Evolutionary conservation across 495 filamentous ascomycete species (phyloP).

Genomic region (Talaromyces adpressus): DNA sequence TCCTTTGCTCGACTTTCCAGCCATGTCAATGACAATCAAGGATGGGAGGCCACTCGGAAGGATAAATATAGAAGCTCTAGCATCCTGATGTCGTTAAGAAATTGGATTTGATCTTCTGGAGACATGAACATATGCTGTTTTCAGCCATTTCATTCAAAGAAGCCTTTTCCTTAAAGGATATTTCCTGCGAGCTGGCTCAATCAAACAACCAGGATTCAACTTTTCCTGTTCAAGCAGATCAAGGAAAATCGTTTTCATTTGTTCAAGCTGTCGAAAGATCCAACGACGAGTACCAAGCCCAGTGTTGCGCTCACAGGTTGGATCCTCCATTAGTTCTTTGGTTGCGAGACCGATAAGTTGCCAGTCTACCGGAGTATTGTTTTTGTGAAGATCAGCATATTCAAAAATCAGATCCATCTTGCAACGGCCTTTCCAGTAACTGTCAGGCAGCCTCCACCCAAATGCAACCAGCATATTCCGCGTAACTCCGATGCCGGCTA

Average conservation of each 20-base stretch:
- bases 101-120: too few species aligned
- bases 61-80: too few species aligned
- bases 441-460: conserved; percentile 7
- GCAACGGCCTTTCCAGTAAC: conserved; percentile 3
- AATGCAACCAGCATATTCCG: conserved; percentile 5
- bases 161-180: conserved; percentile 3
- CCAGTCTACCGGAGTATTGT: not conserved
- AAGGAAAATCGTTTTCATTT: conserved; percentile 1
- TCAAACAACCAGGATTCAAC: not conserved
- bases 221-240: conserved; percentile 1
- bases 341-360: conserved; percentile 1
- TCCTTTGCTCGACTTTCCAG: not conserved
- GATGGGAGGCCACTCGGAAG: not conserved
- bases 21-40: not conserved
- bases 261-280: not conserved
- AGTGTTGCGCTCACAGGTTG: not conserved
- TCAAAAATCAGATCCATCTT: conserved; percentile 6
- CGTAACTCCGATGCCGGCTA: not conserved
- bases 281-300: conserved; percentile 5
- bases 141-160: not conserved
- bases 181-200: not conserved
- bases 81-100: too few species aligned
- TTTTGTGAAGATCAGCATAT: conserved; percentile 5
- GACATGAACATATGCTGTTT: too few species aligned
- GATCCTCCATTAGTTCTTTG: conserved; percentile 6